Base-by-base conservation (phyloP, 352 stramenopile species). In the Vaucheria bursata region DNA sequence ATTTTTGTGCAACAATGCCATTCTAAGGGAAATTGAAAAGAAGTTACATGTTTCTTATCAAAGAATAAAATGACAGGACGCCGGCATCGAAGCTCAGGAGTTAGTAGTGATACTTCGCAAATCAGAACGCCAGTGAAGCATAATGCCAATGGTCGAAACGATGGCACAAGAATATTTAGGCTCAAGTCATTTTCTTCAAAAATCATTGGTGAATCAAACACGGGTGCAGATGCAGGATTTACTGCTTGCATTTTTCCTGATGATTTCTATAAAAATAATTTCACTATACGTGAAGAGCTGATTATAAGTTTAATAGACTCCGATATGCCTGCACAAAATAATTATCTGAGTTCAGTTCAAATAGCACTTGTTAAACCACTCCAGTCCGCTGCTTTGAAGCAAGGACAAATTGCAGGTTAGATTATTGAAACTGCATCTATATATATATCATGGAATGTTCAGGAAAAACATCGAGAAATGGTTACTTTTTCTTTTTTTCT, bases 341-440 rank as follows among this genome's bases (percentile, higher is more conserved):
- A n/a, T n/a, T n/a, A n/a, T n/a, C n/a, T n/a, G n/a, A n/a, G n/a
- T n/a, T n/a, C n/a, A n/a, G n/a, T n/a, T n/a, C n/a, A n/a, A 4
- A 72, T 72, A 38, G 65, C 65, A 7, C 33, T 39, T 29, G 38
- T 77, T 25, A 67, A 49, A 5, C 66, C 53, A 5, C 37, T 83
- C 33, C 73, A 78, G 7, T 81, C 78, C n/a, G 73, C 78, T 33
- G 73, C 78, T 40, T 67, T 83, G 32, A 74, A 75, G 53, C 53
- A 72, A 73, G 78, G 78, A 8, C 50, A 65, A 39, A n/a, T n/a
- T n/a, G n/a, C n/a, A n/a, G n/a, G n/a, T n/a, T n/a, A n/a, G n/a
- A n/a, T n/a, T n/a, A n/a, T 49, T 25, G 7, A 59, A 33, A 33
- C 25, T 83, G 32, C 35, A 70, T 8, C 71, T 83, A 32, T 50